Base-by-base conservation (phyloP, 177 flowering plant species). In the Telopea speciosissima region DNA sequence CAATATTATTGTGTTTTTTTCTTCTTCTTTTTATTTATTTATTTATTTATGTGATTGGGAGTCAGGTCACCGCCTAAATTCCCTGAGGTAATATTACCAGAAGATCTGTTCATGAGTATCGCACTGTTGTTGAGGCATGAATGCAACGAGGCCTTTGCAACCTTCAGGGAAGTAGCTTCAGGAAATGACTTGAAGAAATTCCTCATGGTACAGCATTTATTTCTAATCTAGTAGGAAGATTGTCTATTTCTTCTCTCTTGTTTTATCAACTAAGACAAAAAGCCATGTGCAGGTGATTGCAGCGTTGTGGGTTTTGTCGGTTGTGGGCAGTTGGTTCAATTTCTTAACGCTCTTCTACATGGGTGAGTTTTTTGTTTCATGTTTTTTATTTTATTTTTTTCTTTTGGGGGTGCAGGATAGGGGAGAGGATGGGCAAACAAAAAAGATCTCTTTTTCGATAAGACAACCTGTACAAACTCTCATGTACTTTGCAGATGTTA, bases 331-430 rank as follows among this genome's bases (percentile, higher is more conserved):
- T 69, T 93, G 91, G 81, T 89, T 84, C 89, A 87, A 81, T 71
- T 93, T 91, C 87, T 80, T 93, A 84, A 93, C 98, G 49, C 77
- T 93, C 66, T 74, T 89, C 67, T 93, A 93, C 80, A 79, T 87
- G 33, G 36, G 98, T 93, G 77, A 84, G 78, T 49, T 54, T 54
- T 24, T 24, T 66, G 2, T 61, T 28, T 14, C 21, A 22, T 71
- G 0, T 28, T 63, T 14, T 25, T 69, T 28, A 14, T 28, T 28
- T 65, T n/a, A 1, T 0, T 49, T 49, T 49, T 49, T 49, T 16
- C 17, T 49, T 16, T 49, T 49, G 40, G 40, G 40, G 40, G 1
- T 5, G 40, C 40, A 36, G 3, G 40, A 3, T 36, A 36, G 40
- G 40, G 40, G 40, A 36, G 40, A 8, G 40, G 40, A 8, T 36